A percentile compares a stretch with the other conserved stretches of the same genome.
phyloP scores from a whole-genome alignment of 352 stramenopile genomes.

The Elongisporangium prolatum region DNA sequence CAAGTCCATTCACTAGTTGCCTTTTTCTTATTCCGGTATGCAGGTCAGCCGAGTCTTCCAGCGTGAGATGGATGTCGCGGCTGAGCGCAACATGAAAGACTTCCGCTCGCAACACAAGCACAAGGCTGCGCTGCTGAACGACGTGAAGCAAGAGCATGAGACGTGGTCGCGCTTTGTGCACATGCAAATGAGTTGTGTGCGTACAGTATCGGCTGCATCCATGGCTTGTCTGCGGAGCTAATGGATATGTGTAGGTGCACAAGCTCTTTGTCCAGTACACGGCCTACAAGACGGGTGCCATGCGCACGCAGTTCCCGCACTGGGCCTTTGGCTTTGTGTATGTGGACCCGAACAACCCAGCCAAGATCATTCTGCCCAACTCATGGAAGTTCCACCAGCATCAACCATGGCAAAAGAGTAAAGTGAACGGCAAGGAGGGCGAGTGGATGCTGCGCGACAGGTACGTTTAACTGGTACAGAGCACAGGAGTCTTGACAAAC shows the following conservation, averaged over 20 bases:
- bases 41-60: conserved; percentile 47
- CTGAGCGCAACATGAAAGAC: conserved; percentile 28
- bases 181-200: conserved; percentile 65
- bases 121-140: conserved; percentile 36
- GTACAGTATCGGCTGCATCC: conserved; percentile 1
- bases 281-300: conserved; percentile 69
- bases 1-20: conserved; percentile 3
- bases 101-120: conserved; percentile 32
- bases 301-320: conserved; percentile 52
- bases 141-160: conserved; percentile 34
- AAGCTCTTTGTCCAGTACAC: conserved; percentile 84
- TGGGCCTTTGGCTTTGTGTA: conserved; percentile 71
- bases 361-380: conserved; percentile 58
- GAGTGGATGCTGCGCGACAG: conserved; percentile 60
- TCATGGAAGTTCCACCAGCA: conserved; percentile 70
- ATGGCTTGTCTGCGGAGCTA: neutral
- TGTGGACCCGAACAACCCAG: conserved; percentile 74
- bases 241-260: conserved; percentile 27
- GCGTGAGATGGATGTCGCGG: conserved; percentile 43
- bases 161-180: conserved; percentile 68
- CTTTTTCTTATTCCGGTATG: conserved; percentile 6
- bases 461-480: conserved; percentile 10
- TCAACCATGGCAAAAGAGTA: conserved; percentile 47
- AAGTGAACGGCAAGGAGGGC: conserved; percentile 68
- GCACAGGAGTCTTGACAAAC: neutral